Base-by-base conservation (phyloP, 495 filamentous ascomycete species). In the Sordaria brevicollis region DNA sequence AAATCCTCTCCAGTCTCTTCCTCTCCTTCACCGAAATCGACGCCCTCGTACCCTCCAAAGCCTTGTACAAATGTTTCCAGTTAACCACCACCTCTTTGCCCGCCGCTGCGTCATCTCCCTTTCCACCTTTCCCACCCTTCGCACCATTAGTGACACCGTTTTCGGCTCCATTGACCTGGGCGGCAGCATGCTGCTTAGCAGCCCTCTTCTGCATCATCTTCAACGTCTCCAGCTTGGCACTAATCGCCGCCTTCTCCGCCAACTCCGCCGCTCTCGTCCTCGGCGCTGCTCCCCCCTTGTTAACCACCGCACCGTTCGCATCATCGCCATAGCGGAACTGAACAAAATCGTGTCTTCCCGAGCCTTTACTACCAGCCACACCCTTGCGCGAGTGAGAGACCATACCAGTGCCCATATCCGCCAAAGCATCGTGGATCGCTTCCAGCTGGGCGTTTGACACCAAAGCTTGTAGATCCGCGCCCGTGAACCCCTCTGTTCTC, bases 371-470 rank as follows among this genome's bases (percentile, higher is more conserved):
- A 13, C 72, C 76, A 33, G 69, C 72, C 33, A 77, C 71, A 13
- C 74, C 69, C 25, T 69, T 67, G 19, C 73, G 65, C n/a, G 38
- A 82, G 68, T 76, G 34, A 41, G 70, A 77, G 72, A 74, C 67
- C 43, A 72, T 66, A 34, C 35, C 65, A 3, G 21, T 73, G 73
- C n/a, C 83, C 0, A 83, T 82, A 70, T 92, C 91, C 13, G 89
- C 90, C 4, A 99, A 86, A 2, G 94, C 88, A 71, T 96, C 93
- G 71, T 99, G 95, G 69, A 99, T 96, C 33, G 95, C 95, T 79
- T 98, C 96, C 6, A 99, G 84, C 78, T 99, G 95, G 5, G 95
- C 95, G 72, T 99, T 98, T 70, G 96, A 97, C 17, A 98, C 87
- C 10, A 99, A 87, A 0, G 95, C 95, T 78, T 97, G 96, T 19